These are phyloP conservation scores for Cyberlindnera bimundalis DNA, from an alignment of 805 yeast species.

Conservation along the genomic window DNA sequence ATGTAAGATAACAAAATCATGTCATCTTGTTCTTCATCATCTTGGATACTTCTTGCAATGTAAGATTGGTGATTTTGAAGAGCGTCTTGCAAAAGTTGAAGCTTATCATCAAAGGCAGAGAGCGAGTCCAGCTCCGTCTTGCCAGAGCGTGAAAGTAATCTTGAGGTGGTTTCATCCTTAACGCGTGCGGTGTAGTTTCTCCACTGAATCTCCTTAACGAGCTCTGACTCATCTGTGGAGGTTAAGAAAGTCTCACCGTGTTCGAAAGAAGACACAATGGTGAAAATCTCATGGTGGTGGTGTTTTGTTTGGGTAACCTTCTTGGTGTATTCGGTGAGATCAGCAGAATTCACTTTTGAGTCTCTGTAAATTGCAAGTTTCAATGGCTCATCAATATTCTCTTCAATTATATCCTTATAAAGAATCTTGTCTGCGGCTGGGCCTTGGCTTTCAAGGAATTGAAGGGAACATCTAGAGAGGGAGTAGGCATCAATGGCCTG, in stretches of 20 bases:
- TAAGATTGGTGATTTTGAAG: constrained; percentile 55
- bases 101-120: constrained; percentile 52
- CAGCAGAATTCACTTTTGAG: constrained; percentile 33
- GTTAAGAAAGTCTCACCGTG: constrained; percentile 15
- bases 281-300: constrained; percentile 33
- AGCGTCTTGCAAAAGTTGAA: constrained; percentile 68
- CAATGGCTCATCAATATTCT: constrained; percentile 64
- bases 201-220: constrained; percentile 50
- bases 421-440: constrained; percentile 30
- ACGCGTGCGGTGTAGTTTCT: constrained; percentile 61
- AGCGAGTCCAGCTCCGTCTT: constrained; percentile 31
- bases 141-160: constrained; percentile 43
- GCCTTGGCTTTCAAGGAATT: constrained; percentile 41
- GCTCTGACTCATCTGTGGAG: constrained; percentile 27
- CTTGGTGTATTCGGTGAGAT: constrained; percentile 48
- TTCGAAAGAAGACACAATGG: constrained; percentile 37
- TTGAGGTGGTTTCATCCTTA: constrained; percentile 69
- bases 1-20: constrained; percentile 76
- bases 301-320: constrained; percentile 34
- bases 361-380: constrained; percentile 48
- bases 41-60: constrained; percentile 48
- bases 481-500: constrained; percentile 50
- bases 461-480: constrained; percentile 59
- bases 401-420: constrained; percentile 53
- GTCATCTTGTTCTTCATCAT: constrained; percentile 50